Evolutionary conservation across 148 eudicot species (phyloP).

Genomic region (Cornus kousa): DNA sequence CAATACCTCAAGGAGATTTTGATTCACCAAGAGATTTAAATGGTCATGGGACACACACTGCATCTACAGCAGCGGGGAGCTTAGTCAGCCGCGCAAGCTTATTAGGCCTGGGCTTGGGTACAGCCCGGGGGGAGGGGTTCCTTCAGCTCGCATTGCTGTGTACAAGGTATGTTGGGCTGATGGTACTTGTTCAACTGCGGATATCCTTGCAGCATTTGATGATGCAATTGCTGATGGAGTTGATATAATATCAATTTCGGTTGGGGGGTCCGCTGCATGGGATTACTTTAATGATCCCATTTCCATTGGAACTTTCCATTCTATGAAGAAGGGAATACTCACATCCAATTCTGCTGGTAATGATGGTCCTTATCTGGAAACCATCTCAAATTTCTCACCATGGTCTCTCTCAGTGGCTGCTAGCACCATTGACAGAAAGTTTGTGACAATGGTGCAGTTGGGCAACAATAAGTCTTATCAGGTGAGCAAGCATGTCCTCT

Average conservation of each 20-base stretch:
- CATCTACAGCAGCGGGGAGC: too few species aligned
- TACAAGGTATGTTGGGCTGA: too few species aligned
- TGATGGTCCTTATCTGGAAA: constrained; percentile 27
- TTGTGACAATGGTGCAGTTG: constrained; percentile 28
- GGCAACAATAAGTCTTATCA: constrained; percentile 31
- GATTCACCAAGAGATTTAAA: too few species aligned
- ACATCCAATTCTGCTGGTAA: constrained; percentile 55
- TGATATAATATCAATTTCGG: constrained; percentile 45
- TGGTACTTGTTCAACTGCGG: constrained; percentile 8
- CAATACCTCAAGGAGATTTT: too few species aligned
- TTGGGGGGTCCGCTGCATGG: constrained; percentile 15
- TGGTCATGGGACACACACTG: too few species aligned
- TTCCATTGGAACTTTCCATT: constrained; percentile 56
- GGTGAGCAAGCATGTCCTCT: constrained; percentile 20
- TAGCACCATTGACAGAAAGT: constrained; percentile 40
- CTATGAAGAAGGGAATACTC: constrained; percentile 47
- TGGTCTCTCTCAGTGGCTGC: constrained; percentile 60
- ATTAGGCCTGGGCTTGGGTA: too few species aligned
- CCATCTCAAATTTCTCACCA: constrained; percentile 31
- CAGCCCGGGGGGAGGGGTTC: too few species aligned
- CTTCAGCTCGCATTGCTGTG: too few species aligned
- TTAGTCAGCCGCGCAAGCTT: too few species aligned
- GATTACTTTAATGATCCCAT: constrained; percentile 34
- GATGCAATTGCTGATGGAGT: constrained; percentile 66
- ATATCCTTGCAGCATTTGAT: constrained; percentile 55